phyloP scores from a whole-genome alignment of 2,329 filamentous ascomycete genomes.

The Xylaria sp. region DNA sequence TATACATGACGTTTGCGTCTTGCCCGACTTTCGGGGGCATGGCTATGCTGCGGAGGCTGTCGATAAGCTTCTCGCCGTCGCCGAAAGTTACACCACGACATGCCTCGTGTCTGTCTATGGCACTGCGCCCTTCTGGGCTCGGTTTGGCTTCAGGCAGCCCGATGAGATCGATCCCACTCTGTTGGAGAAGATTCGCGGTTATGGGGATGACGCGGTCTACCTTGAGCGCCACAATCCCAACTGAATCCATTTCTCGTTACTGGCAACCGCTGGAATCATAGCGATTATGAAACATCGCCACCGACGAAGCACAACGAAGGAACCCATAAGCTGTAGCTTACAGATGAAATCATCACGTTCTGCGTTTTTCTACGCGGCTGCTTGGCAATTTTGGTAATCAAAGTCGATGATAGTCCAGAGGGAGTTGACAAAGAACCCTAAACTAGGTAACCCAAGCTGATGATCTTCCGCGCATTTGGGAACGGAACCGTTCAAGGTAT shows the following conservation, averaged over 20 bases:
- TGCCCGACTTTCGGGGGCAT: conserved; percentile 44
- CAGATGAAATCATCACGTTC: neutral
- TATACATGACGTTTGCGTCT: conserved; percentile 53
- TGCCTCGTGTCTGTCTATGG: conserved; percentile 53
- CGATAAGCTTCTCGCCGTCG: conserved; percentile 42
- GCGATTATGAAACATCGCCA: neutral
- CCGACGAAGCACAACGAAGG: neutral
- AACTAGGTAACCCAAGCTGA: too few relatives aligned
- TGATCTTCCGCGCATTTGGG: too few relatives aligned
- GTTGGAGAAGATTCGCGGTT: conserved; percentile 48
- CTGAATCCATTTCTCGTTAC: neutral
- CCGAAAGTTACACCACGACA: conserved; percentile 43
- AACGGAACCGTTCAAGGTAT: too few relatives aligned
- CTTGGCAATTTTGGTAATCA: neutral
- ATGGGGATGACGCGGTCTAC: conserved; percentile 51
- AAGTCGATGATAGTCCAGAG: too few relatives aligned
- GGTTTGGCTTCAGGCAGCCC: conserved; percentile 49
- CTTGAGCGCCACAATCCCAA: conserved; percentile 35
- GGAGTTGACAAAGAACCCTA: too few relatives aligned
- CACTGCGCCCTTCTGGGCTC: conserved; percentile 49
- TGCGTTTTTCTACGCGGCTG: too few relatives aligned
- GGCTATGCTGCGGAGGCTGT: conserved; percentile 46
- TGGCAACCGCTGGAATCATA: neutral
- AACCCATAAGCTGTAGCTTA: neutral
- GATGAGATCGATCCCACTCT: conserved; percentile 40